Evolutionary conservation across 2,329 filamentous ascomycete species (phyloP).

Genomic region (Seiridium unicorne): DNA sequence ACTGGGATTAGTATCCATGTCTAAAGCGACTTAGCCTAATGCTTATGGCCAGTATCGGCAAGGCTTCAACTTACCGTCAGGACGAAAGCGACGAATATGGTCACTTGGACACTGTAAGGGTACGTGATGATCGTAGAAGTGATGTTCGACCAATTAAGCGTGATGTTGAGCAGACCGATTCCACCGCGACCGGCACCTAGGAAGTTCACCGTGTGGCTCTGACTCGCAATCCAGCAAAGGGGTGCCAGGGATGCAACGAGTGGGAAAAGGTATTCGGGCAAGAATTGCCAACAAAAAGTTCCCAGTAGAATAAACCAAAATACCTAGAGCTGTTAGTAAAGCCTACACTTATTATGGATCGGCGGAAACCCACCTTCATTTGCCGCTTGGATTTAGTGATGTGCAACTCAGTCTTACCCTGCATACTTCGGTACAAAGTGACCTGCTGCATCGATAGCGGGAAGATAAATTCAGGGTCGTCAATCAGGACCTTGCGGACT

Average conservation of each 20-base stretch:
- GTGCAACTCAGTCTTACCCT: background rate
- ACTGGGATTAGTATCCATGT: constrained; percentile 59
- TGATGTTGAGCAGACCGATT: constrained; percentile 60
- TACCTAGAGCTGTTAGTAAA: constrained; percentile 25
- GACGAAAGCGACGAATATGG: constrained; percentile 53
- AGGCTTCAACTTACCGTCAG: background rate
- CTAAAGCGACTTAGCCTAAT: constrained; percentile 30
- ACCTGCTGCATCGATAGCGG: constrained; percentile 6
- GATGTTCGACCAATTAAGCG: constrained; percentile 61
- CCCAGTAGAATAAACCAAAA: constrained; percentile 54
- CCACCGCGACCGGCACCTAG: constrained; percentile 60
- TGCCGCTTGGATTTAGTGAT: background rate
- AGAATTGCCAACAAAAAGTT: constrained; percentile 59
- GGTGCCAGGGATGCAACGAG: constrained; percentile 60
- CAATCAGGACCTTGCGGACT: constrained; percentile 1
- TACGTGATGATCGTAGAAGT: constrained; percentile 57
- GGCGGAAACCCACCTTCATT: background rate
- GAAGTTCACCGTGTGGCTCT: constrained; percentile 57
- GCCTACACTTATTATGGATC: background rate
- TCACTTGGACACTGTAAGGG: constrained; percentile 46
- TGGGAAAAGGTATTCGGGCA: constrained; percentile 60
- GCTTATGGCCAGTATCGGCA: too few species aligned
- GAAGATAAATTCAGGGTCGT: constrained; percentile 8
- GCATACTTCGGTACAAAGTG: constrained; percentile 2
- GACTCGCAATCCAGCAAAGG: constrained; percentile 62